Base-by-base conservation (phyloP, 1,284 basidiomycete species). In the Flammula alnicola region DNA sequence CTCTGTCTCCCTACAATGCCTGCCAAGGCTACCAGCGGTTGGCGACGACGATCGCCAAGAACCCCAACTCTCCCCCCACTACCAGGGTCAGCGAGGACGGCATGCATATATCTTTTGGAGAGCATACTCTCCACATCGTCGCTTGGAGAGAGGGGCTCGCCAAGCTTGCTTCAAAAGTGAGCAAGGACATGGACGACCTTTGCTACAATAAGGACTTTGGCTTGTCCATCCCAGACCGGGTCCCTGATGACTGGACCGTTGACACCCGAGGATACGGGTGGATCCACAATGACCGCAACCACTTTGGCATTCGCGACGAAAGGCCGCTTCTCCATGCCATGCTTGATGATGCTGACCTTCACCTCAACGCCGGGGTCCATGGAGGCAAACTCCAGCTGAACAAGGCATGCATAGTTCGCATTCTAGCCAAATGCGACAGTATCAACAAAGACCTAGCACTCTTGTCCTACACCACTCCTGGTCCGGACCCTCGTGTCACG, bases 191-290 rank as follows among this genome's bases (percentile, higher is more conserved):
- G 4, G 17, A 8, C 7, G 14, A 19, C 0, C 38, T 58, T 1
- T 48, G 48, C 20, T 12, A 23, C 16, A 36, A 36, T 2, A 42
- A 49, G 38, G 35, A 45, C n/a, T 11, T 33, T 14, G 16, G 27
- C 3, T 22, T 58, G 4, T 19, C 23, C 14, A 48, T 53, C 7
- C 49, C 49, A 0, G 32, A 49, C 4, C 16, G 47, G 4, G 30
- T 54, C 26, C 22, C 38, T 8, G 58, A 60, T 33, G 49, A 58
- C 47, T 54, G 52, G 54, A 33, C 37, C 1, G 33, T 50, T 25
- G 29, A 27, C 7, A 22, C 17, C 3, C 17, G 47, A 23, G 51
- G 54, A 11, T 54, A 54, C 27, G 30, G 43, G 27, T 60, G 58
- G 56, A 41, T 41, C 12, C 41, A 46, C 5, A 51, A 54, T 35